phyloP scores from a whole-genome alignment of 2,329 filamentous ascomycete species.

The Fusarium circinatum region DNA sequence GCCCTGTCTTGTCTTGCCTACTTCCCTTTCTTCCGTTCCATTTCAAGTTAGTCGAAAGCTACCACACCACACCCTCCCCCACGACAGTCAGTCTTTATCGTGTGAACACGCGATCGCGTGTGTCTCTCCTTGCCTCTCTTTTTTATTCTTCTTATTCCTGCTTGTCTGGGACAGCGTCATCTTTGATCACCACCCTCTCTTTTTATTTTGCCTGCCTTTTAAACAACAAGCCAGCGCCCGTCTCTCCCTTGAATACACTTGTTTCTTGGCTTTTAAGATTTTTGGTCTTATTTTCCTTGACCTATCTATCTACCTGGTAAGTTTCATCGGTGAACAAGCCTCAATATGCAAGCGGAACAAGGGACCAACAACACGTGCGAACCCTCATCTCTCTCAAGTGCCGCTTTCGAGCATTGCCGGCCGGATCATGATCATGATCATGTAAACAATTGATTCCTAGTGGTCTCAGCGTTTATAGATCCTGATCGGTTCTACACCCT shows the following conservation, averaged over 20 bases:
- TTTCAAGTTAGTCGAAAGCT: conserved; percentile 1
- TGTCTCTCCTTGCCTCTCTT: conserved; percentile 31
- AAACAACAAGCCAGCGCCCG: conserved; percentile 5
- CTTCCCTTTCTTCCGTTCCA: conserved; percentile 14
- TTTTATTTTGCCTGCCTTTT: conserved; percentile 16
- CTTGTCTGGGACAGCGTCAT: conserved; percentile 33
- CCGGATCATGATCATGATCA: neutral
- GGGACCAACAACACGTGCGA: neutral
- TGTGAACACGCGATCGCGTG: conserved; percentile 42
- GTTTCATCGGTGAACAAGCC: conserved; percentile 15
- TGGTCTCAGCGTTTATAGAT: conserved; percentile 8
- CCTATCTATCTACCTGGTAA: conserved; percentile 23
- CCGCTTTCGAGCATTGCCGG: conserved; percentile 12
- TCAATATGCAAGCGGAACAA: conserved; percentile 10
- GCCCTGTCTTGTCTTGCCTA: conserved; percentile 1
- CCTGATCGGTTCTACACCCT: neutral
- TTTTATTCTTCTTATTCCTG: conserved; percentile 2
- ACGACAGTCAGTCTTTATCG: conserved; percentile 37
- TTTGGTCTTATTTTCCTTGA: neutral
- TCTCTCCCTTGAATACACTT: conserved; percentile 15
- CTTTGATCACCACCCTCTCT: conserved; percentile 23
- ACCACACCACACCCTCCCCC: conserved; percentile 20
- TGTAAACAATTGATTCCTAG: conserved; percentile 5
- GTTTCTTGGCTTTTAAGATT: neutral
- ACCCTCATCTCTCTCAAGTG: conserved; percentile 2